Conservation (phyloP, 2,329 filamentous ascomycete species). For the Monilinia laxa region DNA sequence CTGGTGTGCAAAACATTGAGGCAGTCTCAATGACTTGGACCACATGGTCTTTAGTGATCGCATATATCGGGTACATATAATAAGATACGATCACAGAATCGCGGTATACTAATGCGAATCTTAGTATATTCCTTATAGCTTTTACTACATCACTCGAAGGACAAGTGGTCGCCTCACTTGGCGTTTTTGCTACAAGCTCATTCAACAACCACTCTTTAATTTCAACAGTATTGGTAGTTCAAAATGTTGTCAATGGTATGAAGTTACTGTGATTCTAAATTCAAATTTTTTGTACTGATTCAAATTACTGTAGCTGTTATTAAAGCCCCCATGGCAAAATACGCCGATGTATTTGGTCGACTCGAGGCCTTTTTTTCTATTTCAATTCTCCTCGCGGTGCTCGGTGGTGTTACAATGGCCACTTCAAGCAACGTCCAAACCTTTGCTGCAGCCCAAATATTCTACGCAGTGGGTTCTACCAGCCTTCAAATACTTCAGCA, state of each 20-base stretch:
- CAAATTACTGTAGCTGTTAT: constrained; percentile 48
- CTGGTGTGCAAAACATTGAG: constrained; percentile 33
- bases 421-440: constrained; percentile 57
- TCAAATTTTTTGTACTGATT: constrained; percentile 43
- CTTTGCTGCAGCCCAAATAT: constrained; percentile 58
- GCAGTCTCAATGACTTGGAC: constrained; percentile 33
- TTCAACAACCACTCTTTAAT: constrained; percentile 53
- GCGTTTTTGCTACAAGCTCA: constrained; percentile 45
- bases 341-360: constrained; percentile 52
- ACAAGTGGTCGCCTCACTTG: constrained; percentile 44
- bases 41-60: constrained; percentile 31
- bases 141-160: constrained; percentile 22
- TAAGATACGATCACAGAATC: neutral
- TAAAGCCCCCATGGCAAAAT: constrained; percentile 55
- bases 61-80: constrained; percentile 29
- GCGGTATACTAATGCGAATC: constrained; percentile 41
- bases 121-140: constrained; percentile 45
- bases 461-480: constrained; percentile 62
- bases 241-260: constrained; percentile 21
- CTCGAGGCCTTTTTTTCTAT: constrained; percentile 49
- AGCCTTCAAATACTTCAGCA: constrained; percentile 49
- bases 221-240: constrained; percentile 27
- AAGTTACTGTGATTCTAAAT: constrained; percentile 34
- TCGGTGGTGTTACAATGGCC: constrained; percentile 65
- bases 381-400: constrained; percentile 45